A percentile compares a stretch with the other conserved stretches of the same genome.
These are phyloP conservation scores for Podila horticola DNA, from an alignment of 192 early-diverging fungal species.

Conservation along the genomic window DNA sequence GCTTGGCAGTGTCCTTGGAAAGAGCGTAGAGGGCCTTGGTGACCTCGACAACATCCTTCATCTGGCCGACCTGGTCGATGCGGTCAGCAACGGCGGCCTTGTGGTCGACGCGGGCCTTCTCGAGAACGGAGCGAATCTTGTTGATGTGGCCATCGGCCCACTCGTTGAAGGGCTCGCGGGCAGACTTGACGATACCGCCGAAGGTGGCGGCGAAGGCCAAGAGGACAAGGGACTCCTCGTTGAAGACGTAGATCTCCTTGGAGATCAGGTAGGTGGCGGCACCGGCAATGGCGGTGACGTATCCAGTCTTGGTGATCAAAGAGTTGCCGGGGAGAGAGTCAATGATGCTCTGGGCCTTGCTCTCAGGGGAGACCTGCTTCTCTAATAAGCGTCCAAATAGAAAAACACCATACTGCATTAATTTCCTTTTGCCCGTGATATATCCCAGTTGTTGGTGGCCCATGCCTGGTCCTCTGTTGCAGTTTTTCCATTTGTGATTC, in stretches of 20 bases:
- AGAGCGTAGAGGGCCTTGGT: conserved; percentile 94
- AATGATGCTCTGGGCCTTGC: conserved; percentile 91
- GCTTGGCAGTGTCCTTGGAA: conserved; percentile 93
- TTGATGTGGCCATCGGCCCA: conserved; percentile 76
- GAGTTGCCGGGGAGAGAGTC: conserved; percentile 93
- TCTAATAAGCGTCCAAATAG: conserved; percentile 13
- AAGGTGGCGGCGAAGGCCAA: conserved; percentile 84
- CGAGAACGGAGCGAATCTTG: conserved; percentile 85
- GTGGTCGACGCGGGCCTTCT: conserved; percentile 91
- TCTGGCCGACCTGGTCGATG: conserved; percentile 90
- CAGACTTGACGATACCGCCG: conserved; percentile 77
- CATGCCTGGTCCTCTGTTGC: too few relatives aligned
- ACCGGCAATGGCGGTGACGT: conserved; percentile 84
- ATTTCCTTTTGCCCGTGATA: too few relatives aligned
- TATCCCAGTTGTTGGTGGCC: too few relatives aligned
- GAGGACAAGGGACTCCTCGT: conserved; percentile 91
- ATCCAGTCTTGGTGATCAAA: conserved; percentile 88
- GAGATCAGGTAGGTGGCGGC: conserved; percentile 89
- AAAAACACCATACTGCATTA: not conserved
- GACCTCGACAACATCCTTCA: conserved; percentile 93
- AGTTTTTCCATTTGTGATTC: too few relatives aligned
- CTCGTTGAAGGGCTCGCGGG: conserved; percentile 85
- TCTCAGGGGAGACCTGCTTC: conserved; percentile 72
- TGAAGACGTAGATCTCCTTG: conserved; percentile 98
- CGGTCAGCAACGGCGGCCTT: conserved; percentile 89